phyloP scores from a whole-genome alignment of 352 stramenopile genomes.

The Globisporangium heterothallicum region DNA sequence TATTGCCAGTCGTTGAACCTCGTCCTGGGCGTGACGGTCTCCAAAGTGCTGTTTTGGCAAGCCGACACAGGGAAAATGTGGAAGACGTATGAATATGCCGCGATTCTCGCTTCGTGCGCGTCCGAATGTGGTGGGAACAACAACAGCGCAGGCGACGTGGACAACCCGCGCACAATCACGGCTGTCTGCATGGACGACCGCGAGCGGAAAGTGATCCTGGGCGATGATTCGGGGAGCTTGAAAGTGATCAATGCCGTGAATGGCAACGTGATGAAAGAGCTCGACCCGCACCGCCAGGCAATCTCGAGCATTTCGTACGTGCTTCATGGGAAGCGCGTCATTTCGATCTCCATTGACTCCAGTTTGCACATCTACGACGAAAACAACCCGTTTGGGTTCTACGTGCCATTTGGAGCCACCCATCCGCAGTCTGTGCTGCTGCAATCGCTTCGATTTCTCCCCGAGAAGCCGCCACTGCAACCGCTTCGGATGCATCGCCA shows the following conservation, averaged over 20 bases:
- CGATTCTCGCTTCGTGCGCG: conserved; percentile 23
- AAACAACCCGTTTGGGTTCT: conserved; percentile 64
- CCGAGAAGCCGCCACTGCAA: conserved; percentile 11
- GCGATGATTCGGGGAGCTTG: conserved; percentile 58
- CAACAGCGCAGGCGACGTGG: background rate
- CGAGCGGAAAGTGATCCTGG: conserved; percentile 74
- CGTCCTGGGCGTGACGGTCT: conserved; percentile 45
- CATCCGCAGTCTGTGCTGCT: conserved; percentile 53
- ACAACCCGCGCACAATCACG: conserved; percentile 37
- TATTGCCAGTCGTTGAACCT: conserved; percentile 56
- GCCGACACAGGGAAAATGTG: conserved; percentile 41
- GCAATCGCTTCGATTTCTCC: conserved; percentile 46
- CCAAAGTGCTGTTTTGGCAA: conserved; percentile 55
- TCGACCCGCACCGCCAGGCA: conserved; percentile 46
- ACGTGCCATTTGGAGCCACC: conserved; percentile 53
- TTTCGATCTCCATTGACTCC: conserved; percentile 53
- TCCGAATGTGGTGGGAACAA: conserved; percentile 6
- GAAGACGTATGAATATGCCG: conserved; percentile 48
- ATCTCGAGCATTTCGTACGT: conserved; percentile 54
- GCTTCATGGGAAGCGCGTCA: conserved; percentile 50
- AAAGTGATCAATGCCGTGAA: conserved; percentile 75
- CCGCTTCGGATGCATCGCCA: background rate
- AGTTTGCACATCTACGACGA: conserved; percentile 68
- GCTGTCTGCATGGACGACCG: conserved; percentile 78
- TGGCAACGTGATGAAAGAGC: conserved; percentile 79